These are phyloP conservation scores for Forsythia suspensa DNA, from an alignment of 257 asterid species.

Conservation along the genomic window DNA sequence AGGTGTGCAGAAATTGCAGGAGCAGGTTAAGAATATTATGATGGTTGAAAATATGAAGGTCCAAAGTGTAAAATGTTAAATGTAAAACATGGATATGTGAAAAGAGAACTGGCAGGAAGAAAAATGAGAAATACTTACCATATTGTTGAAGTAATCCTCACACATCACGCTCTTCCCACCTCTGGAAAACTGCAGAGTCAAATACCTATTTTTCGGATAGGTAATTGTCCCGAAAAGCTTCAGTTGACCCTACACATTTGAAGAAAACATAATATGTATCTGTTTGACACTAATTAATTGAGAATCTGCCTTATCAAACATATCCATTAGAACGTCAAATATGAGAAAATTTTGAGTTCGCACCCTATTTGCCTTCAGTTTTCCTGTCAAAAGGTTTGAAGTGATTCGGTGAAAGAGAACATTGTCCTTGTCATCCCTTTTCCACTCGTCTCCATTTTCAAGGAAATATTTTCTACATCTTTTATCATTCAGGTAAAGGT, in stretches of 20 bases:
- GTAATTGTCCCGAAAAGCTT: constrained; percentile 90
- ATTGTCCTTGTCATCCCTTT: no score
- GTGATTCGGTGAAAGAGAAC: not conserved
- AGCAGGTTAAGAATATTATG: not conserved
- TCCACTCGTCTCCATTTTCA: not conserved
- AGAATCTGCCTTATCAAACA: constrained; percentile 4
- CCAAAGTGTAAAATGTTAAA: constrained; percentile 10
- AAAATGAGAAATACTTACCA: constrained; percentile 51
- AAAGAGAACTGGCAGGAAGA: constrained; percentile 9
- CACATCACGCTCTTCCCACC: constrained; percentile 88
- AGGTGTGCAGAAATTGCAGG: not conserved
- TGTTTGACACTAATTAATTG: not conserved
- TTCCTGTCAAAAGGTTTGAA: not conserved
- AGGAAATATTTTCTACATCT: no score
- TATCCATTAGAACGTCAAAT: not conserved
- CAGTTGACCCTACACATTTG: constrained; percentile 72
- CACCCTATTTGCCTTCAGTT: not conserved
- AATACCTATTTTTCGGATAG: constrained; percentile 79
- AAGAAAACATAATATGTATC: constrained; percentile 3
- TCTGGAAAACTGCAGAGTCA: constrained; percentile 82
- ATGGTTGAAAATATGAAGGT: constrained; percentile 7
- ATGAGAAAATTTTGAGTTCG: not conserved
- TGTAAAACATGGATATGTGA: not conserved
- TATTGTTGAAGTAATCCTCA: constrained; percentile 82
- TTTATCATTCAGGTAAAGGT: not conserved